Evolutionary conservation across 805 yeast species (phyloP), one percentile per base, ranked within the genome.

Genomic region (Barnettozyma sucrosica): DNA sequence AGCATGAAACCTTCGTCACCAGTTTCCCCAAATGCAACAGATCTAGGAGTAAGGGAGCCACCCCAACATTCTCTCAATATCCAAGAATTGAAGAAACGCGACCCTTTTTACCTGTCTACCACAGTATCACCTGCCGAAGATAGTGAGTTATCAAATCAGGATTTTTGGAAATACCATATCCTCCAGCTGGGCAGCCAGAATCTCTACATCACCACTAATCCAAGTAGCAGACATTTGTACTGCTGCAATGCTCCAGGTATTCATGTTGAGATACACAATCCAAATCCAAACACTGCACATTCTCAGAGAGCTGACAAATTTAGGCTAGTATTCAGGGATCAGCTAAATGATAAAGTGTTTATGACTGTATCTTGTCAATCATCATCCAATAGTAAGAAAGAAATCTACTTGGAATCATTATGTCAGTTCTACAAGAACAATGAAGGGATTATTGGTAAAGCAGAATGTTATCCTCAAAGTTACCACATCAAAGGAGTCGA

Each of bases 221-320:
- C 89, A 0, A 81, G 79, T 20, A 63, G 69, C 18, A 72, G 76
- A 51, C 89, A 83, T 58, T 61, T 77, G 33, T 75, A 73, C 52
- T 76, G 84, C 46, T 66, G 85, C 28, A 70, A 72, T 53, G 86
- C 80, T 0, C 89, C 89, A 0, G 80, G 86, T 3, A 80, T 77
- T 55, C 77, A 73, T 54, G 77, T 82, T 14, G 72, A 72, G 44
- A 54, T 75, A 2, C 59, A 34, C 21, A 4, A 8, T 16, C 37
- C 32, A 2, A 24, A 19, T 1, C 28, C 13, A 30, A 24, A 11
- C 26, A 55, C 49, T 20, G 28, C 18, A n/a, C n/a, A n/a, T n/a
- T n/a, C n/a, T 7, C 37, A 49, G 16, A 55, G 64, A 2, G 55
- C 48, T 26, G 53, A 51, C 40, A 72, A 72, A 1, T 71, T 65